These are phyloP conservation scores for Colletotrichum ledebouriae DNA, from an alignment of 2,329 filamentous ascomycete species.

Conservation along the genomic window DNA sequence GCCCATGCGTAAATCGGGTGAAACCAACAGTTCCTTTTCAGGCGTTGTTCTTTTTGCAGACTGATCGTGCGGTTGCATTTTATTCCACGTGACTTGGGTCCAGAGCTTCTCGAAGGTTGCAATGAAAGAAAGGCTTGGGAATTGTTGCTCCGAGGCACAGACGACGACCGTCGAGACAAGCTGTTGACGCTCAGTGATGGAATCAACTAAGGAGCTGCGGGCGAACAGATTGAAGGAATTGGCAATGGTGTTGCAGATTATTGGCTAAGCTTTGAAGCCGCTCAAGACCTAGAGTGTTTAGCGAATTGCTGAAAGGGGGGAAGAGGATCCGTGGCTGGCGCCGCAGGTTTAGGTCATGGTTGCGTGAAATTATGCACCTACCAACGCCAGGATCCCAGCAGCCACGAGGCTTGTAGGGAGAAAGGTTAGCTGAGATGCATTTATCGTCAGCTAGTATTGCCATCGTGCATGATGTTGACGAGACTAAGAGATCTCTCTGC, in stretches of 20 bases:
- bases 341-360: conserved; percentile 17
- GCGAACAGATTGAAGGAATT: neutral
- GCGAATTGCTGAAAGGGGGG: neutral
- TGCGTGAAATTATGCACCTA: conserved; percentile 7
- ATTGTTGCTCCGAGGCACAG: neutral
- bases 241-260: neutral
- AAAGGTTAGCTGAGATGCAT: conserved; percentile 4
- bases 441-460: conserved; percentile 12
- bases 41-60: too few species aligned
- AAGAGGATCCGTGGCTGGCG: conserved; percentile 2
- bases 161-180: neutral
- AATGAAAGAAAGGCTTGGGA: conserved; percentile 1
- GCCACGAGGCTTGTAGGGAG: conserved; percentile 19
- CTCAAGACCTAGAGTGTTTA: neutral
- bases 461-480: conserved; percentile 11
- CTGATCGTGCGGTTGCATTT: neutral
- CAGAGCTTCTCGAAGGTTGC: conserved; percentile 9
- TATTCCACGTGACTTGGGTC: neutral
- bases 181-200: neutral
- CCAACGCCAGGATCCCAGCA: neutral
- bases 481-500: neutral
- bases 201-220: neutral
- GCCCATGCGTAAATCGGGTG: too few species aligned
- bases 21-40: too few species aligned
- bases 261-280: conserved; percentile 12